Evolutionary conservation across 2,329 filamentous ascomycete genomes (phyloP), one percentile per base, ranked within the genome.

Genomic region (Pyrenophora teres): DNA sequence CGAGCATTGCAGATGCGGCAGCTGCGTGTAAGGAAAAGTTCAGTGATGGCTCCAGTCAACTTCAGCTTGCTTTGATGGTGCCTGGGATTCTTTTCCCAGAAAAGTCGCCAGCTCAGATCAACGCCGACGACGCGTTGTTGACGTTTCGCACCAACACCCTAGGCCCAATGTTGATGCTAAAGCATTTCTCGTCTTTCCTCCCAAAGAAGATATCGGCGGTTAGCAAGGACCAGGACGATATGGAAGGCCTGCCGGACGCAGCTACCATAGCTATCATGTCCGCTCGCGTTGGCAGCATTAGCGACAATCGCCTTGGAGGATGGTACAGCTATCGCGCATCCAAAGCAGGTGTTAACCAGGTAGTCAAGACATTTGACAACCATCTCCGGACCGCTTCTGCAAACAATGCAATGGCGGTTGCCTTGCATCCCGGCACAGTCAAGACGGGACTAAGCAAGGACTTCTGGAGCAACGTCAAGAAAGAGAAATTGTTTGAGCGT

Each of bases 261-360:
- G 84, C 89, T 0, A 82, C 86, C 2, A 89, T 87, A 79, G 81
- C 87, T n/a, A 83, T 83, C 65, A 88, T 92, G 85, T 87, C 87
- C 5, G 90, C 90, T 2, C 84, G 90, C 37, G 88, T 95, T 0
- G 90, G 90, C 8, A 87, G 83, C 27, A 87, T 88, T 18, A 77
- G 81, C 0, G 89, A 93, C 63, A 93, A 95, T 65, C 68, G 75
- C 2, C 77, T 86, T 0, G 90, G 90, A 2, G 90, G 90, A 0
- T 94, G 90, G 90, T 95, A 91, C 71, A 85, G 81, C 49, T 94
- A 94, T 72, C 85, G 90, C 12, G 83, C 87, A 6, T 87, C 83
- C 46, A 95, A 94, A 73, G 84, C 89, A 0, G 89, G 81, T 2
- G 84, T 93, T 3, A 90, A 87, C 58, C 87, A 87, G 65, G 51